Conservation (phyloP, 2,329 filamentous ascomycete species). For the Ophiostoma quercus region DNA sequence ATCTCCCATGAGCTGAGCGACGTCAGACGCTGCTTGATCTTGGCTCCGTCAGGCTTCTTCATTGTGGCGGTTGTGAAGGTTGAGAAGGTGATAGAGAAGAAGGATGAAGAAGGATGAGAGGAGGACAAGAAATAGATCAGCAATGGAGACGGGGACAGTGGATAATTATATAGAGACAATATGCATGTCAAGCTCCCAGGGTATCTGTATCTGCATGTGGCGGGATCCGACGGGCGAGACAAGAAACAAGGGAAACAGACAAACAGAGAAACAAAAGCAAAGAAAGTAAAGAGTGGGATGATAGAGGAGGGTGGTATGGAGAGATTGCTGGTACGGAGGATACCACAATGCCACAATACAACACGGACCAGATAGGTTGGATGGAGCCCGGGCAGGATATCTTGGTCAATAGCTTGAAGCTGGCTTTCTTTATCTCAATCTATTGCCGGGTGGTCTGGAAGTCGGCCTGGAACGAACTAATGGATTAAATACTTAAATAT, state of each 20-base stretch:
- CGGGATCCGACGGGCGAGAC: constrained; percentile 1
- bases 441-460: background rate
- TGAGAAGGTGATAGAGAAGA: background rate
- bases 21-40: constrained; percentile 24
- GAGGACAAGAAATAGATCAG: background rate
- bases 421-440: background rate
- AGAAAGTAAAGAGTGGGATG: constrained; percentile 4
- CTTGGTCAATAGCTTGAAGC: background rate
- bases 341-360: background rate
- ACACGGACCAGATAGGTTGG: background rate
- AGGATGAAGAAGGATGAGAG: background rate
- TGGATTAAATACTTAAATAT: background rate
- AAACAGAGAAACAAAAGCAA: background rate
- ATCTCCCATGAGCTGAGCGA: constrained; percentile 31
- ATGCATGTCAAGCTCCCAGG: background rate
- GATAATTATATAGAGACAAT: background rate
- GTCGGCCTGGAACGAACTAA: background rate
- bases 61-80: constrained; percentile 20
- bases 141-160: background rate
- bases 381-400: background rate
- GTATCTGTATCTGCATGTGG: background rate
- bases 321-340: constrained; percentile 2
- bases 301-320: constrained; percentile 3
- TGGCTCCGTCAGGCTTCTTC: constrained; percentile 20
- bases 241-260: background rate